phyloP scores from a whole-genome alignment of 306 rosid genomes.

The Adenanthera pavonina region DNA sequence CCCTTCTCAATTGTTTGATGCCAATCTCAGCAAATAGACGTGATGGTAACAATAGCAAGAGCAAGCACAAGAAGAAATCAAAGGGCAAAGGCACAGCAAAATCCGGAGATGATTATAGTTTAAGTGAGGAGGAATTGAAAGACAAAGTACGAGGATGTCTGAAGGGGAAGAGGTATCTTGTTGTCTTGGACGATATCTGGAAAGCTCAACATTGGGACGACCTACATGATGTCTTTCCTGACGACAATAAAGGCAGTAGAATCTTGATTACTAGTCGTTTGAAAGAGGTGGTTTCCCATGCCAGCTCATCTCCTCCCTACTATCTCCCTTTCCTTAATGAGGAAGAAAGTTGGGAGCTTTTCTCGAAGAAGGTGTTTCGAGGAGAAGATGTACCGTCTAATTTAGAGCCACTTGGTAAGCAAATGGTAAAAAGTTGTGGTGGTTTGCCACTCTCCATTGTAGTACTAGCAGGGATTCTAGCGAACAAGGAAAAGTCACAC shows the following conservation, averaged over 20 bases:
- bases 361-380: background rate
- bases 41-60: background rate
- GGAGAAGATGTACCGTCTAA: background rate
- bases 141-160: background rate
- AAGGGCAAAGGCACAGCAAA: background rate
- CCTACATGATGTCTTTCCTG: background rate
- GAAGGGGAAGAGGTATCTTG: background rate
- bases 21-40: background rate
- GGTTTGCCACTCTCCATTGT: background rate
- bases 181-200: background rate
- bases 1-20: background rate
- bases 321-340: background rate
- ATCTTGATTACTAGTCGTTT: background rate
- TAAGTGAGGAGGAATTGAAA: background rate
- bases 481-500: background rate
- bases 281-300: background rate
- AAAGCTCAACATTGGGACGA: slow-evolving; percentile 11
- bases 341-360: slow-evolving; percentile 6
- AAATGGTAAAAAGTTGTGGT: background rate
- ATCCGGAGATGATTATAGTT: background rate
- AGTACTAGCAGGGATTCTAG: background rate
- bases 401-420: background rate
- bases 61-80: background rate
- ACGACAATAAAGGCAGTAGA: background rate
- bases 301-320: background rate